These are phyloP conservation scores for Puccinia polysora DNA, from an alignment of 1,284 basidiomycete genomes.

Conservation along the genomic window DNA sequence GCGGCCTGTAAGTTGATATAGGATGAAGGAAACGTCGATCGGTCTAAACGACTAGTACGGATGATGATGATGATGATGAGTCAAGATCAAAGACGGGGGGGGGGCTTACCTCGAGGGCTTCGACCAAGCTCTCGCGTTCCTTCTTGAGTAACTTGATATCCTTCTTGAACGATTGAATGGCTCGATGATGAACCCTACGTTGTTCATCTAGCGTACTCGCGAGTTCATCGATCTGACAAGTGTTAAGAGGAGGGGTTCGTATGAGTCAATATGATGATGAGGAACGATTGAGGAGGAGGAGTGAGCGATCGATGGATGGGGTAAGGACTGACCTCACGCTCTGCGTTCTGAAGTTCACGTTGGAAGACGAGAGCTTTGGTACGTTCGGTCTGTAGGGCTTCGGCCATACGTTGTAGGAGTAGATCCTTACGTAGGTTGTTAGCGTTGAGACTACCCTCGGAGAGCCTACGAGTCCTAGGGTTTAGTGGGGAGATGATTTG, in stretches of 20 bases:
- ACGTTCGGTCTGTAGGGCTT: constrained; percentile 29
- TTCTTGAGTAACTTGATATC: constrained; percentile 35
- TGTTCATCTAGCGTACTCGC: constrained; percentile 30
- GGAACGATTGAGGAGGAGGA: neutral
- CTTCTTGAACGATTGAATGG: constrained; percentile 15
- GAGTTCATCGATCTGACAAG: constrained; percentile 34
- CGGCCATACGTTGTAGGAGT: constrained; percentile 30
- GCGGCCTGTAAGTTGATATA: constrained; percentile 8
- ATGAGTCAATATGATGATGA: neutral
- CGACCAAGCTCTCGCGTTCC: constrained; percentile 35
- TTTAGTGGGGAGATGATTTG: neutral
- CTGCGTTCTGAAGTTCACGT: constrained; percentile 38
- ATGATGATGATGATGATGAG: neutral
- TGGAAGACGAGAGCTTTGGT: constrained; percentile 26
- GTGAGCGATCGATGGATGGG: neutral
- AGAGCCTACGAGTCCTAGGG: constrained; percentile 22
- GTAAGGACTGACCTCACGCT: constrained; percentile 12
- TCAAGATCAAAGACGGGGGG: neutral
- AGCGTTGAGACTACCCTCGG: constrained; percentile 27
- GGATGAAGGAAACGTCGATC: neutral
- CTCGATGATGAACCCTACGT: constrained; percentile 21
- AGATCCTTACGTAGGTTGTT: constrained; percentile 36
- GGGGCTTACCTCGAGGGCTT: constrained; percentile 28
- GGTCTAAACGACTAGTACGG: neutral
- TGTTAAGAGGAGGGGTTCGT: neutral